A percentile compares a stretch with the other conserved stretches of the same genome.
Evolutionary conservation across 345 rosid genomes (phyloP).

Genomic region (Gossypium sturtianum): DNA sequence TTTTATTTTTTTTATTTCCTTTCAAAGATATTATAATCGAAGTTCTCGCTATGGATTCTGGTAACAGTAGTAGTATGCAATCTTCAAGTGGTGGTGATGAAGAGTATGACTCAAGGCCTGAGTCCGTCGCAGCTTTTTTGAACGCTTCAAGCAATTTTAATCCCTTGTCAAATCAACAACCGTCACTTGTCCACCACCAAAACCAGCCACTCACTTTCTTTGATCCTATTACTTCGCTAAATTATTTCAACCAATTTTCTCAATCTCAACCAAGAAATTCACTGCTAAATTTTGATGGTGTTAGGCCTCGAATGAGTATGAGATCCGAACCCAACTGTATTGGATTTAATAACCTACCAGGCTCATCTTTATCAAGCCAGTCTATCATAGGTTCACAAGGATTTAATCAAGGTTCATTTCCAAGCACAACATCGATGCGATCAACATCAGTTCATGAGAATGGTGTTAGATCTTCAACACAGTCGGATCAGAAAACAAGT

Average conservation of each 20-base stretch:
- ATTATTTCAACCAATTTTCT: constrained; percentile 29
- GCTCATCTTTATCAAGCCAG: constrained; percentile 15
- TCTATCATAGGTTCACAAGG: constrained; percentile 20
- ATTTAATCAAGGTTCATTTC: constrained; percentile 16
- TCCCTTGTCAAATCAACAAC: constrained; percentile 23
- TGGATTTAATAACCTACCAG: constrained; percentile 12
- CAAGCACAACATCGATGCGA: constrained; percentile 23
- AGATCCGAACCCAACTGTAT: constrained; percentile 28
- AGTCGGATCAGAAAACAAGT: constrained; percentile 23
- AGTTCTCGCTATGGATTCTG: constrained; percentile 58
- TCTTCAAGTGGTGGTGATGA: constrained; percentile 69
- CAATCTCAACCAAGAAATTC: constrained; percentile 29
- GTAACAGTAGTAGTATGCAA: constrained; percentile 69
- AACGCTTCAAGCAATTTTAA: constrained; percentile 31
- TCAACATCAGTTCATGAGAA: constrained; percentile 17
- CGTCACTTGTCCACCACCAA: constrained; percentile 23
- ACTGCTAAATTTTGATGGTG: constrained; percentile 25
- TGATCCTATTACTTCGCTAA: constrained; percentile 23
- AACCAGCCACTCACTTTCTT: constrained; percentile 24
- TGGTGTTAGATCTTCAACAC: constrained; percentile 19
- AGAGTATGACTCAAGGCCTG: constrained; percentile 56
- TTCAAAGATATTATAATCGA: background rate
- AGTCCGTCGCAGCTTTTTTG: constrained; percentile 31
- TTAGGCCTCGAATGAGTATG: constrained; percentile 13
- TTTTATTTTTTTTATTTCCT: background rate